A percentile compares a stretch with the other conserved stretches of the same genome.
These are phyloP conservation scores for Apostasia ramifera DNA, from an alignment of 106 monocot species.

Conservation along the genomic window DNA sequence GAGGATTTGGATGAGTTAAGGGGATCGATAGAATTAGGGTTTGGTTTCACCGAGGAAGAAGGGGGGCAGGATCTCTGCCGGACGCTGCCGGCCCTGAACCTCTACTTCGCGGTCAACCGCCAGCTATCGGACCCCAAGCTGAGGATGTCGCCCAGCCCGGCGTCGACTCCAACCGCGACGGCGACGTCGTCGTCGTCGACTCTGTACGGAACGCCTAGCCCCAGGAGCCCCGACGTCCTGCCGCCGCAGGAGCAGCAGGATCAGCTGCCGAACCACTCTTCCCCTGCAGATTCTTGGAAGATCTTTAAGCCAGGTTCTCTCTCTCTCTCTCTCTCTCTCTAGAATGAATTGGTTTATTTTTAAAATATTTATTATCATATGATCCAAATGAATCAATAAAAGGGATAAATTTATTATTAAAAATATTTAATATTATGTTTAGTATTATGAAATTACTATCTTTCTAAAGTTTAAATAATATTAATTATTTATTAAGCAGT, in stretches of 20 bases:
- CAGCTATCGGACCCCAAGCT: slow-evolving; percentile 61
- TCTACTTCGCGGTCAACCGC: slow-evolving; percentile 80
- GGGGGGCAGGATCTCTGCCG: slow-evolving; percentile 48
- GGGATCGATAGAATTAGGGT: slow-evolving; percentile 76
- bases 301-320: slow-evolving; percentile 53
- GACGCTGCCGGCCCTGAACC: slow-evolving; percentile 65
- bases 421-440: too few relatives aligned
- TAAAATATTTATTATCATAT: too few relatives aligned
- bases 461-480: too few relatives aligned
- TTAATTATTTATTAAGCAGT: too few relatives aligned
- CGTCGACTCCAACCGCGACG: slow-evolving; percentile 29
- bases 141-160: slow-evolving; percentile 32
- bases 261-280: neutral
- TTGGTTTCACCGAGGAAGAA: slow-evolving; percentile 70
- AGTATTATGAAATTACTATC: too few relatives aligned
- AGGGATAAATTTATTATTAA: too few relatives aligned
- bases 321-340: too few relatives aligned
- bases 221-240: slow-evolving; percentile 25
- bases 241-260: neutral
- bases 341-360: neutral
- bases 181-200: slow-evolving; percentile 20
- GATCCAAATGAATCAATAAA: too few relatives aligned
- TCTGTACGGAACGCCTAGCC: slow-evolving; percentile 30
- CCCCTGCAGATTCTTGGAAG: slow-evolving; percentile 31
- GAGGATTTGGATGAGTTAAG: slow-evolving; percentile 77